A percentile compares a stretch with the other conserved stretches of the same genome.
Conservation (phyloP, 345 rosid species). For the Adansonia digitata region DNA sequence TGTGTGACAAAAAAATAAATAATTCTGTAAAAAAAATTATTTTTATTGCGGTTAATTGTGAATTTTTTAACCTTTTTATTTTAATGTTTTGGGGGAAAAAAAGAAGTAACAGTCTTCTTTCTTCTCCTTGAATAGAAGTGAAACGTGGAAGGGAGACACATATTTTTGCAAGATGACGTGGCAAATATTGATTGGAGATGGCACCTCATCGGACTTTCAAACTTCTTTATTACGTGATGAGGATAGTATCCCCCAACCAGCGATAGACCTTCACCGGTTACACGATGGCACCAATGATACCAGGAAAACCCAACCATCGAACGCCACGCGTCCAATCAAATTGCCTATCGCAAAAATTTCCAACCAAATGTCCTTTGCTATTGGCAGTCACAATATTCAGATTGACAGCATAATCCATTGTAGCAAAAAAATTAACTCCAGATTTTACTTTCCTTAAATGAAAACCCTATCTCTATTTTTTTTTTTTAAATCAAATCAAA, state of each 20-base stretch:
- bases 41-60: too few relatives aligned
- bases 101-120: too few relatives aligned
- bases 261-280: not conserved
- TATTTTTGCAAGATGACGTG: conserved; percentile 23
- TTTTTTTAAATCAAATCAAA: not conserved
- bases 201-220: conserved; percentile 26
- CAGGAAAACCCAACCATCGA: not conserved
- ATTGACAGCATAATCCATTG: not conserved
- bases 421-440: not conserved
- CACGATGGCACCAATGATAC: not conserved
- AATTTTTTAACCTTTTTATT: too few relatives aligned
- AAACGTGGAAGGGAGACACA: not conserved
- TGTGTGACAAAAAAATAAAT: too few relatives aligned
- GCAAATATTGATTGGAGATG: conserved; percentile 18
- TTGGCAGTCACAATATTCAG: not conserved
- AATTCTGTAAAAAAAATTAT: too few relatives aligned
- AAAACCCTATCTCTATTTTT: not conserved
- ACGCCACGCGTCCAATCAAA: not conserved
- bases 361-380: not conserved
- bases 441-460: not conserved
- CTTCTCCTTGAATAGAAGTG: too few relatives aligned
- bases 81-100: too few relatives aligned
- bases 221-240: not conserved
- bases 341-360: not conserved
- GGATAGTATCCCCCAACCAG: not conserved